A percentile compares a stretch with the other conserved stretches of the same genome.
Conservation (phyloP, 768 basidiomycete genomes). For the Kwoniella dendrophila region DNA sequence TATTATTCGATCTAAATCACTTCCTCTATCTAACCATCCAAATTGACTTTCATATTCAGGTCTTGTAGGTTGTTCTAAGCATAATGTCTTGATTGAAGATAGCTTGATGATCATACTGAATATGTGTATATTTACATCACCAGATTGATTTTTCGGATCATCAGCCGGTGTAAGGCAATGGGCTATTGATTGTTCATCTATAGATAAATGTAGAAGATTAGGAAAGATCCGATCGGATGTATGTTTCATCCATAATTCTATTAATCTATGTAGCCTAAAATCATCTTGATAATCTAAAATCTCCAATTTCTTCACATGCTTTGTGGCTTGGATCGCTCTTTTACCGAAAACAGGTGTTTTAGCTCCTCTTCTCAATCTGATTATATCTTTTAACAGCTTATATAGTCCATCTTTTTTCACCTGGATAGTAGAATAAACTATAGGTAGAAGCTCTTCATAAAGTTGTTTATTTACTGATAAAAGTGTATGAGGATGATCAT, state of each 20-base stretch:
- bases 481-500: neutral
- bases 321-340: neutral
- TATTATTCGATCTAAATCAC: neutral
- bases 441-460: neutral
- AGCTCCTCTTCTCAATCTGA: neutral
- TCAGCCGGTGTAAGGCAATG: neutral
- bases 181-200: neutral
- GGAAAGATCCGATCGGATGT: neutral
- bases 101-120: neutral
- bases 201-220: neutral
- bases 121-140: neutral
- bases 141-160: neutral
- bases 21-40: neutral
- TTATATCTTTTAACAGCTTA: neutral
- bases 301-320: neutral
- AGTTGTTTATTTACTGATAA: neutral
- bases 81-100: neutral
- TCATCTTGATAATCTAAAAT: neutral
- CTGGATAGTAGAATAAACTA: neutral
- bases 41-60: no score
- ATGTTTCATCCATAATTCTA: neutral
- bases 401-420: neutral
- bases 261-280: neutral
- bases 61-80: neutral
- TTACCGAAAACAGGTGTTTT: neutral